phyloP scores from a whole-genome alignment of 2,329 filamentous ascomycete species.

The Ceratocystis papillata region DNA sequence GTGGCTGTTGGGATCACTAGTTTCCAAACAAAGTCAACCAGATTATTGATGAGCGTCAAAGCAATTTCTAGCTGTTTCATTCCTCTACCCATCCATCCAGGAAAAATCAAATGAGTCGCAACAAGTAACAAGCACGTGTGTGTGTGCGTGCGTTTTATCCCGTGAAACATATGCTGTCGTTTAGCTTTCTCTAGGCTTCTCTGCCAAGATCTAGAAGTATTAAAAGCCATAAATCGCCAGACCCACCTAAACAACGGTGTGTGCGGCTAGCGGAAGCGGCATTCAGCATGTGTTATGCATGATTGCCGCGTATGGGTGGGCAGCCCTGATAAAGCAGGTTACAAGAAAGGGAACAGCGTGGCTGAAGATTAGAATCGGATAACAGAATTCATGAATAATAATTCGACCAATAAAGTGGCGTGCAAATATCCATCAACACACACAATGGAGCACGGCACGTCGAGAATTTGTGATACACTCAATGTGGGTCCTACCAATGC shows the following conservation, averaged over 20 bases:
- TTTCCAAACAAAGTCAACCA: no score
- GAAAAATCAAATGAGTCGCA: neutral
- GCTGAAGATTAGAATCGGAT: neutral
- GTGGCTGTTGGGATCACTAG: no score
- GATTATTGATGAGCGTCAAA: no score
- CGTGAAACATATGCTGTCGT: slow-evolving; percentile 1
- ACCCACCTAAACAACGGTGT: neutral
- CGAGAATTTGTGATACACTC: neutral
- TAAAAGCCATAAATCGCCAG: neutral
- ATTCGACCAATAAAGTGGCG: neutral
- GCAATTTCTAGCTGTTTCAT: no score
- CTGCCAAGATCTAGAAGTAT: neutral
- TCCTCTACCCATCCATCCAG: no score
- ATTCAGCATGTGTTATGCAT: neutral
- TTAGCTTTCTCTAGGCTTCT: neutral
- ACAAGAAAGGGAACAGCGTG: neutral
- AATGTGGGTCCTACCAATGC: neutral
- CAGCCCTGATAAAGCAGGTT: no score
- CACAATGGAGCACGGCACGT: neutral
- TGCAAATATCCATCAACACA: neutral
- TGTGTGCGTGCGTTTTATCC: neutral
- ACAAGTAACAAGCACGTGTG: neutral
- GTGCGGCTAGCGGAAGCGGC: neutral
- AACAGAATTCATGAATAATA: neutral
- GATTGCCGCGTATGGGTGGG: no score